Conservation (phyloP, 345 rosid species). For the Eucalyptus microcorys region DNA sequence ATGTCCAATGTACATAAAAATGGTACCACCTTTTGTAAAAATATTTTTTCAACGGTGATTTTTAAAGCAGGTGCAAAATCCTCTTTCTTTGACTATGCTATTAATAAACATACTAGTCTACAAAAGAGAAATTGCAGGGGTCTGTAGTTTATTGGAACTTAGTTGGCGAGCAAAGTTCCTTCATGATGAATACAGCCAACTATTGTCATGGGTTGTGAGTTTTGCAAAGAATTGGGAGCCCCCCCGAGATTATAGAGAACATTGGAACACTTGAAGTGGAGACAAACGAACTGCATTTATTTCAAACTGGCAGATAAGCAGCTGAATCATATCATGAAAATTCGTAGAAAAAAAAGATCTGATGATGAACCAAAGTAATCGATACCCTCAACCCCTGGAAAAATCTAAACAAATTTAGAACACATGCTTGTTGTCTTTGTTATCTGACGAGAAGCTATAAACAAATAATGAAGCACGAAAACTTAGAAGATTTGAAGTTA, state of each 20-base stretch:
- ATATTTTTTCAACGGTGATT: background rate
- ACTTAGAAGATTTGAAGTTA: background rate
- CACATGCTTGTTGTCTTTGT: background rate
- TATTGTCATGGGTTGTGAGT: background rate
- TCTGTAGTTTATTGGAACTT: background rate
- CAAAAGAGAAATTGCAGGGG: background rate
- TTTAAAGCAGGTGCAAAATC: background rate
- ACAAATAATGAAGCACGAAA: background rate
- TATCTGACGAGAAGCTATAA: background rate
- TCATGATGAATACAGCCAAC: background rate
- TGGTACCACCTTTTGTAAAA: background rate
- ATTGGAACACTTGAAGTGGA: background rate
- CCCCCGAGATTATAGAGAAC: background rate
- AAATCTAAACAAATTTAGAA: background rate
- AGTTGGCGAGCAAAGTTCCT: background rate
- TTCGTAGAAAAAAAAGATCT: background rate
- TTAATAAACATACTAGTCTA: background rate
- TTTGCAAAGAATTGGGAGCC: background rate
- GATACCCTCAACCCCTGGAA: background rate
- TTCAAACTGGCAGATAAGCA: background rate
- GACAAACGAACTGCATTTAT: background rate
- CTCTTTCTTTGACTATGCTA: background rate
- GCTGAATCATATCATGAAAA: background rate
- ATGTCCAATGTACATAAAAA: background rate
- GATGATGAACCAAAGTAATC: background rate